phyloP scores from a whole-genome alignment of 208 protist genomes.

The Trypanosoma congolense region DNA sequence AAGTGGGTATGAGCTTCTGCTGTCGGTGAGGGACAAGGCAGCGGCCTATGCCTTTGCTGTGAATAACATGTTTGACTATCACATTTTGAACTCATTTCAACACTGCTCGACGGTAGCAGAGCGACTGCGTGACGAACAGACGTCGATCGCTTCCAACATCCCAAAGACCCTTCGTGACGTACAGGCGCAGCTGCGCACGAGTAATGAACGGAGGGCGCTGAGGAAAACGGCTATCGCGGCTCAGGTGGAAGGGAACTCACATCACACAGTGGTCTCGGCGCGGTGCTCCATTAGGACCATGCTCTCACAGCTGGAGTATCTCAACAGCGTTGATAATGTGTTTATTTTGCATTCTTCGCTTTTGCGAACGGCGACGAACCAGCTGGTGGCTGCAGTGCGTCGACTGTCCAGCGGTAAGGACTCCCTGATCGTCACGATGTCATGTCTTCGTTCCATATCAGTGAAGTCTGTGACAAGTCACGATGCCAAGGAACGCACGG shows the following conservation, averaged over 20 bases:
- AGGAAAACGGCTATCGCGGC: no score
- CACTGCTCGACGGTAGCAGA: slow-evolving; percentile 34
- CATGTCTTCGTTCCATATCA: slow-evolving; percentile 51
- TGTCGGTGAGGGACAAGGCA: slow-evolving; percentile 38
- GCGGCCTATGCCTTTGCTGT: slow-evolving; percentile 34
- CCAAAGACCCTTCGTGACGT: slow-evolving; percentile 8
- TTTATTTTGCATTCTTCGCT: slow-evolving; percentile 75
- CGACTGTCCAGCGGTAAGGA: slow-evolving; percentile 75
- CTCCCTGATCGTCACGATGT: slow-evolving; percentile 54
- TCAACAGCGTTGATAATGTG: slow-evolving; percentile 62
- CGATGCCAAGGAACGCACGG: slow-evolving; percentile 24
- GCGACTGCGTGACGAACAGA: slow-evolving; percentile 23
- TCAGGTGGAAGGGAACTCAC: no score
- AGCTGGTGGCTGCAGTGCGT: slow-evolving; percentile 46
- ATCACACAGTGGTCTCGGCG: no score
- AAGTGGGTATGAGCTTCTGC: slow-evolving; percentile 59
- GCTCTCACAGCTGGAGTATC: slow-evolving; percentile 34
- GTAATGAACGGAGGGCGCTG: slow-evolving; percentile 8
- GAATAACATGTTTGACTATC: slow-evolving; percentile 33
- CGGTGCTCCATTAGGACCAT: slow-evolving; percentile 62
- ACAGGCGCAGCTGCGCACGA: slow-evolving; percentile 21
- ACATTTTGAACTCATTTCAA: slow-evolving; percentile 33
- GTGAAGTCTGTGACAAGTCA: slow-evolving; percentile 25
- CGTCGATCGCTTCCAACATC: slow-evolving; percentile 7
- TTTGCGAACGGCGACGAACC: slow-evolving; percentile 33